Conservation (phyloP, 371 early-diverging fungal species). For the Mucor circinelloides region DNA sequence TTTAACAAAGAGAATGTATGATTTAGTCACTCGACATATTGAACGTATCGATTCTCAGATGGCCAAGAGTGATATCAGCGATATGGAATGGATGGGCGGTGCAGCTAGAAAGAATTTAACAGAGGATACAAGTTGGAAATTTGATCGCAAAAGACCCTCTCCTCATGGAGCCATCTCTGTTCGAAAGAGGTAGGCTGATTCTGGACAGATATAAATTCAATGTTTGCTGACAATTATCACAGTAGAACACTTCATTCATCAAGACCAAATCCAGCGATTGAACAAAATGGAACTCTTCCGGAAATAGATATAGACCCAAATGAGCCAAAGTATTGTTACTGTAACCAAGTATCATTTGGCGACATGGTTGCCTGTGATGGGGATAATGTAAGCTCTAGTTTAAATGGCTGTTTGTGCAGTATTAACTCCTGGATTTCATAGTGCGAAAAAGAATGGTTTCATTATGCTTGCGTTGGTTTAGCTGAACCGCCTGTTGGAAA, state of each 20-base stretch:
- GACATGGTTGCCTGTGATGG: slow-evolving; percentile 98
- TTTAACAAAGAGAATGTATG: slow-evolving; percentile 52
- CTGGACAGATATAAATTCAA: background rate
- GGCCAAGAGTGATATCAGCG: slow-evolving; percentile 39
- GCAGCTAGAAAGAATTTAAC: background rate
- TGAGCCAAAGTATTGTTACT: slow-evolving; percentile 95
- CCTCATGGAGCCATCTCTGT: slow-evolving; percentile 10
- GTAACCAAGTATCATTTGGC: slow-evolving; percentile 95
- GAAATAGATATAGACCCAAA: slow-evolving; percentile 92
- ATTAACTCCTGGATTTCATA: slow-evolving; percentile 26
- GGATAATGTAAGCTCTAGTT: slow-evolving; percentile 64
- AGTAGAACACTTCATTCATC: slow-evolving; percentile 40
- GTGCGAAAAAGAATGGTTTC: slow-evolving; percentile 96
- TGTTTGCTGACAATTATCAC: background rate
- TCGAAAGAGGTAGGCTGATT: slow-evolving; percentile 15
- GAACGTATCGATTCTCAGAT: slow-evolving; percentile 55
- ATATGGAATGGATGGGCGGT: slow-evolving; percentile 37
- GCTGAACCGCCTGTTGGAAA: slow-evolving; percentile 84
- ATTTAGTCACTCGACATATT: slow-evolving; percentile 50
- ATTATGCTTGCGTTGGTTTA: slow-evolving; percentile 90
- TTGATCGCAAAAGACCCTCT: slow-evolving; percentile 16
- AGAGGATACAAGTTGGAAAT: slow-evolving; percentile 14
- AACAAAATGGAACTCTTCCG: slow-evolving; percentile 26
- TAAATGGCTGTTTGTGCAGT: background rate
- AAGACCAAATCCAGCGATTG: slow-evolving; percentile 36